Evolutionary conservation across 2,329 filamentous ascomycete species (phyloP), one percentile per base, ranked within the genome.

Genomic region (Beauveria pseudobassiana): DNA sequence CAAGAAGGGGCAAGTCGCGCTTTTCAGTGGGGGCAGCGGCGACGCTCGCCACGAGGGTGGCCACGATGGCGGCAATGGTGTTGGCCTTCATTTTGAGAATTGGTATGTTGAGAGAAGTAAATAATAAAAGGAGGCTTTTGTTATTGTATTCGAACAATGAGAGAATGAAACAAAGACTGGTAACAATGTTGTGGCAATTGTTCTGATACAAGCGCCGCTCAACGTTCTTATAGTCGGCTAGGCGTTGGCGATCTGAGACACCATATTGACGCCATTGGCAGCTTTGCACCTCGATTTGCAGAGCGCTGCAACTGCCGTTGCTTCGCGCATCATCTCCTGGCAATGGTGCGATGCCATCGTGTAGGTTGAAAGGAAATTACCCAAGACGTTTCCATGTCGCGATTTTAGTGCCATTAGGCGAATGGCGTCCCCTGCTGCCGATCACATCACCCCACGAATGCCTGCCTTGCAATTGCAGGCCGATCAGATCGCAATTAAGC

Each of bases 1-100:
- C 58, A n/a, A 60, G 58, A 48, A 60, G 50, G 8, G 58, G 58
- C 9, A 60, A 20, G 42, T 60, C 58, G 58, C 58, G 58, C 50
- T 40, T 60, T 28, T 53, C 58, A 3, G 50, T 60, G 26, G 58
- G 58, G 20, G 50, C 58, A 20, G 58, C 58, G n/a, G 49, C 28
- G 24, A 40, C 58, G 28, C 50, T 54, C 16, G 50, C 40, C 9
- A 60, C 30, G 50, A 60, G 50, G 10, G 58, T 53, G 38, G 50
- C 58, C 50, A 60, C 16, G 28, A 59, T 22, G 57, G 58, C 50
- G 9, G 50, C 58, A 6, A 60, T 43, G 22, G 20, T 48, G 58
- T 54, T 54, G 58, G 26, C 42, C 49, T 60, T 53, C 58, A 60
- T 60, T 30, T 45, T 59, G 48, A 24, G 38, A 22, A 26, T 20